Evolutionary conservation across 805 yeast genomes (phyloP).

Genomic region (Pichia deserticola): DNA sequence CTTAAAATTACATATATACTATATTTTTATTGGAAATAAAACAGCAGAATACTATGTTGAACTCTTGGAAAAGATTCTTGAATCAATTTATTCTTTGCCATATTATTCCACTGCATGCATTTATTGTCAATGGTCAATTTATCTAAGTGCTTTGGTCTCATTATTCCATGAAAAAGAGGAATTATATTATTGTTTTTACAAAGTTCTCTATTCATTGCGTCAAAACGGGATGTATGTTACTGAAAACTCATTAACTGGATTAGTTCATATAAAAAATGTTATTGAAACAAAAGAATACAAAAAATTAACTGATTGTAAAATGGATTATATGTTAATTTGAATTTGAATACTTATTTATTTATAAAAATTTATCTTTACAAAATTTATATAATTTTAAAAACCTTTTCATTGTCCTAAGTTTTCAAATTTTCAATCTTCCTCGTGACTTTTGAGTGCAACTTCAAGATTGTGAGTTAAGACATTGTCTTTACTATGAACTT

Average conservation of each 20-base stretch:
- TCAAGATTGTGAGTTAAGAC: too few relatives aligned
- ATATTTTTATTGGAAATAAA: background rate
- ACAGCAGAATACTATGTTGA: background rate
- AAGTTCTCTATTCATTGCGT: background rate
- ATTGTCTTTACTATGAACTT: too few relatives aligned
- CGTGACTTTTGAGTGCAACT: too few relatives aligned
- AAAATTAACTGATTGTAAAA: too few relatives aligned
- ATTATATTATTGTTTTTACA: background rate
- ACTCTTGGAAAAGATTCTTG: background rate
- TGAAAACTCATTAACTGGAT: background rate
- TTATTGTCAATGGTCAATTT: background rate
- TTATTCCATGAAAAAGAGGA: background rate
- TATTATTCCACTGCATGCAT: background rate
- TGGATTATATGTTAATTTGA: background rate
- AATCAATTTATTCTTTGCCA: background rate
- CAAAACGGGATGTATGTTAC: background rate
- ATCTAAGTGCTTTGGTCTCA: background rate
- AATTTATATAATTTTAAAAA: too few relatives aligned
- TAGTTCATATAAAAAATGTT: background rate
- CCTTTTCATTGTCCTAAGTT: too few relatives aligned
- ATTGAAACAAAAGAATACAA: background rate
- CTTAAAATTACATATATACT: too few relatives aligned
- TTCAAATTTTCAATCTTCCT: too few relatives aligned
- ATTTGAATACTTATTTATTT: too few relatives aligned
- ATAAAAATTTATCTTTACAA: too few relatives aligned